Evolutionary conservation across 805 yeast genomes (phyloP).

Genomic region (Jamesozyma jinghongensis): DNA sequence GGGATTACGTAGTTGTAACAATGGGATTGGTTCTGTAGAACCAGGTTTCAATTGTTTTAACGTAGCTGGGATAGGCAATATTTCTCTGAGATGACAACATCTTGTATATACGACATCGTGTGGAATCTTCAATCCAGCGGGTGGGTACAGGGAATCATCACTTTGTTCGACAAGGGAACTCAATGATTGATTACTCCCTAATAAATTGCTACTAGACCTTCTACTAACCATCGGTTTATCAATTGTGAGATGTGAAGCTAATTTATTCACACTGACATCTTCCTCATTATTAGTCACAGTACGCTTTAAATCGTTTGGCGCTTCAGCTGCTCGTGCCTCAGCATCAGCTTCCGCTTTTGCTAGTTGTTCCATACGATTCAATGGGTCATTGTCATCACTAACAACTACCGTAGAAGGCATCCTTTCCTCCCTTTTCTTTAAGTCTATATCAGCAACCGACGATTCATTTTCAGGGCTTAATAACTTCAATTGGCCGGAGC

Average conservation of each 20-base stretch:
- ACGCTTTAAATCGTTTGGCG: conserved; percentile 27
- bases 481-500: conserved; percentile 55
- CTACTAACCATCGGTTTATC: conserved; percentile 38
- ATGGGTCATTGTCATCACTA: conserved; percentile 10
- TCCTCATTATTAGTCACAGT: conserved; percentile 31
- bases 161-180: conserved; percentile 12
- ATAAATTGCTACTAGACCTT: conserved; percentile 22
- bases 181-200: conserved; percentile 12
- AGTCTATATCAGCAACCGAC: conserved; percentile 3
- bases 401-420: conserved; percentile 26
- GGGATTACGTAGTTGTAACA: conserved; percentile 72
- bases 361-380: conserved; percentile 4
- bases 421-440: conserved; percentile 8
- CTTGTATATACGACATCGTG: conserved; percentile 77
- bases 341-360: conserved; percentile 34
- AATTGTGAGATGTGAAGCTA: conserved; percentile 32
- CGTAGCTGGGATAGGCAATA: conserved; percentile 85
- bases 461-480: conserved; percentile 13
- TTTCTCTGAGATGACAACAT: conserved; percentile 88
- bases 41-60: conserved; percentile 68
- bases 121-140: conserved; percentile 28
- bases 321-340: conserved; percentile 29
- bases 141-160: conserved; percentile 23
- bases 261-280: conserved; percentile 29
- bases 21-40: conserved; percentile 71